Evolutionary conservation across 108 stramenopile species (phyloP).

Genomic region (Nitzschia putrida): DNA sequence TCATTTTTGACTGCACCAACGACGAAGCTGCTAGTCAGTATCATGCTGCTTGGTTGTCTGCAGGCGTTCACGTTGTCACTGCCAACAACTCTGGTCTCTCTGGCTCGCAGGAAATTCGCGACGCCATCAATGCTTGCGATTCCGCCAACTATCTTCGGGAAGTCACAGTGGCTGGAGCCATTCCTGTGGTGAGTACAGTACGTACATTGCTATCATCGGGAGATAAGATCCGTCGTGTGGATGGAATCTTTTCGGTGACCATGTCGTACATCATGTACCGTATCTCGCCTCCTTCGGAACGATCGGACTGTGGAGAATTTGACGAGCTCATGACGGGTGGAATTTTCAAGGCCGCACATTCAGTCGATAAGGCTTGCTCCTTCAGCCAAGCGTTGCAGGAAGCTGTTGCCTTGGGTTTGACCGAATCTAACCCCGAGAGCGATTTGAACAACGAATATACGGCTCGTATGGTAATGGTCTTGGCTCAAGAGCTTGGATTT

Average conservation of each 20-base stretch:
- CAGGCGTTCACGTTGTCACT: constrained; percentile 71
- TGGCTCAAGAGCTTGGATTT: constrained; percentile 64
- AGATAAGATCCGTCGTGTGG: constrained; percentile 71
- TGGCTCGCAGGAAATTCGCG: constrained; percentile 62
- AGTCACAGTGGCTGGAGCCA: constrained; percentile 80
- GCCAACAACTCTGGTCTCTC: constrained; percentile 79
- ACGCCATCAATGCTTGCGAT: constrained; percentile 55
- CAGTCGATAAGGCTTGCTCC: constrained; percentile 40
- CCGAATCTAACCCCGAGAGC: constrained; percentile 56
- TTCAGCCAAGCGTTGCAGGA: constrained; percentile 76
- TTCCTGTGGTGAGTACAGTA: constrained; percentile 76
- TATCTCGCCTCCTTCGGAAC: constrained; percentile 74
- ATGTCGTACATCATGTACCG: constrained; percentile 83
- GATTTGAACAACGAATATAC: constrained; percentile 75
- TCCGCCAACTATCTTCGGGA: constrained; percentile 73
- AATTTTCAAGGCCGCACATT: constrained; percentile 23
- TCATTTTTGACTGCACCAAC: constrained; percentile 75
- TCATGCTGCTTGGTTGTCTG: constrained; percentile 66
- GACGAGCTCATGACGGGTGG: constrained; percentile 53
- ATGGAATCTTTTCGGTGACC: constrained; percentile 76
- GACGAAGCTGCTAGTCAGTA: constrained; percentile 48
- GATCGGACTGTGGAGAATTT: constrained; percentile 38
- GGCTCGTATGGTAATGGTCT: constrained; percentile 58
- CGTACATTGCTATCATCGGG: constrained; percentile 65
- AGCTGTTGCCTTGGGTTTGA: constrained; percentile 60